These are phyloP conservation scores for Heracleum sosnowskyi DNA, from an alignment of 129 eudicot species.

Conservation along the genomic window DNA sequence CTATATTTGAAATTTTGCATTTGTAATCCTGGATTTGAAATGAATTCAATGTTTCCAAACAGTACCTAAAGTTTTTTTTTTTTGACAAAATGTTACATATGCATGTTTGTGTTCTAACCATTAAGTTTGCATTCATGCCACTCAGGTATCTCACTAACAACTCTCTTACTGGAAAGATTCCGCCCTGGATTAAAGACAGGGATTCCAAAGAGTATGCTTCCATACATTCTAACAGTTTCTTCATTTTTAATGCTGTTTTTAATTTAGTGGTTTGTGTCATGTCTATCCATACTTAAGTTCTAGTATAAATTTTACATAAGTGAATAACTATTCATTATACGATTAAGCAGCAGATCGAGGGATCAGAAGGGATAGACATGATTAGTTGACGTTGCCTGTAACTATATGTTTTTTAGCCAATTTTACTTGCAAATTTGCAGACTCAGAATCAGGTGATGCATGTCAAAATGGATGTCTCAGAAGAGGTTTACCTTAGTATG, in stretches of 20 bases:
- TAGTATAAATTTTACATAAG: no score
- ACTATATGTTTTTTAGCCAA: no score
- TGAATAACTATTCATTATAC: no score
- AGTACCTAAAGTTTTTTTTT: no score
- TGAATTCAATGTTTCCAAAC: no score
- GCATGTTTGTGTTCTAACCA: conserved; percentile 4
- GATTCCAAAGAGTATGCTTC: conserved; percentile 10
- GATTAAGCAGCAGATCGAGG: no score
- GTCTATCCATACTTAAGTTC: neutral
- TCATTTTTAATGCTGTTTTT: neutral
- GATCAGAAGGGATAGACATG: no score
- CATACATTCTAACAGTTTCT: neutral
- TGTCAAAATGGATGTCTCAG: neutral
- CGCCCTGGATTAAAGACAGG: conserved; percentile 32
- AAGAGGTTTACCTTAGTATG: neutral
- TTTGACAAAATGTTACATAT: neutral
- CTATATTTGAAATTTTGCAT: no score
- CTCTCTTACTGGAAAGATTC: conserved; percentile 32
- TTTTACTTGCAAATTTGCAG: neutral
- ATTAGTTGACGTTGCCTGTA: no score
- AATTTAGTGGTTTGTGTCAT: neutral
- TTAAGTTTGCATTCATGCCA: neutral
- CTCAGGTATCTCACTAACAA: conserved; percentile 46
- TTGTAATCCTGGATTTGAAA: no score
- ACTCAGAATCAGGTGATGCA: no score